phyloP scores from a whole-genome alignment of 2,329 filamentous ascomycete genomes.

The Nemania diffusa region DNA sequence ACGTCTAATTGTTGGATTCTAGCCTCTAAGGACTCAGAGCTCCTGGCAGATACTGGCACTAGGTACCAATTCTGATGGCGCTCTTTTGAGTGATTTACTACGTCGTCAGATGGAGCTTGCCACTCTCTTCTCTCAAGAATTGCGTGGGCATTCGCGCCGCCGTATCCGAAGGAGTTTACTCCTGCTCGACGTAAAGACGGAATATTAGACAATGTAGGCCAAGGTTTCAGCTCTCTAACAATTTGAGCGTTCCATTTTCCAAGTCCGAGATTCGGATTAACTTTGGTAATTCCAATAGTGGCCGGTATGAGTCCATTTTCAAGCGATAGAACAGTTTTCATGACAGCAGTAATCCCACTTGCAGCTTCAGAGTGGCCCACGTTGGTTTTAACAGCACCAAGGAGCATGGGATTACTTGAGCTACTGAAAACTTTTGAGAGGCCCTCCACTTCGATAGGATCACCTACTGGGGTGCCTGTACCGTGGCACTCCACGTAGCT shows the following conservation, averaged over 20 bases:
- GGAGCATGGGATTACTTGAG: not conserved
- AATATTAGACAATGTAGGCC: not conserved
- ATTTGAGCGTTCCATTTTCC: not conserved
- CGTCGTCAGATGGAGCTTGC: too few relatives aligned
- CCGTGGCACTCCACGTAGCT: constrained; percentile 11
- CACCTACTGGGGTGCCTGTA: constrained; percentile 6
- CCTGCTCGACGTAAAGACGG: not conserved
- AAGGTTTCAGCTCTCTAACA: not conserved
- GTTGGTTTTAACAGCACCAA: constrained; percentile 27
- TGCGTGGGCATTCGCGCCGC: constrained; percentile 17
- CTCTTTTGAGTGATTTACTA: too few relatives aligned
- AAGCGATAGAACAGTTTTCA: constrained; percentile 33
- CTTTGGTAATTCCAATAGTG: not conserved
- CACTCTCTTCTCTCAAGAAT: too few relatives aligned
- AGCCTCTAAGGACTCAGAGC: too few relatives aligned
- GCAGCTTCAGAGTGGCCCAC: constrained; percentile 39
- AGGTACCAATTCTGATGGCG: too few relatives aligned
- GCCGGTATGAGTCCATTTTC: constrained; percentile 33
- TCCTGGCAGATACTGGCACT: too few relatives aligned
- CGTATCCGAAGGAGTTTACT: constrained; percentile 22
- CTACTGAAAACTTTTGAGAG: not conserved
- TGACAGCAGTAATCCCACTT: constrained; percentile 33
- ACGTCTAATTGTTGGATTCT: too few relatives aligned
- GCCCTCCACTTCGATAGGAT: constrained; percentile 1
- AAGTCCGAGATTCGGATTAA: not conserved